Evolutionary conservation across 495 filamentous ascomycete genomes (phyloP), one percentile per base, ranked within the genome.

Genomic region (Xylaria sp.): DNA sequence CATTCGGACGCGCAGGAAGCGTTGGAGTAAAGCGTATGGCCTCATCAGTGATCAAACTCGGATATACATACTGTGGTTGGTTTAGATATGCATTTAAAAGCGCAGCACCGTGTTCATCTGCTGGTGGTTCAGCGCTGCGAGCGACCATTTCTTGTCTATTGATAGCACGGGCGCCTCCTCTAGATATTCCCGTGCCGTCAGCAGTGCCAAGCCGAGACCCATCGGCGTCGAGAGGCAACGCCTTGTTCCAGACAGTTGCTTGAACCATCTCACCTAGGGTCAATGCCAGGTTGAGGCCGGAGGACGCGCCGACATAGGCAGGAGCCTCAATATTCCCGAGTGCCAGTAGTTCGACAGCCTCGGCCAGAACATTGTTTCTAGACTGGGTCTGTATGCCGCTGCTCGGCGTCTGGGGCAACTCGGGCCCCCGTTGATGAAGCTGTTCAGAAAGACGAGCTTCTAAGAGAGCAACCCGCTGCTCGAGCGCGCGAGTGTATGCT

Each of bases 211-310:
- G 74, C 21, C 79, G 76, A 19, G 73, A 76, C 31, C 80, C 77
- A 68, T 74, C 79, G 44, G 80, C 75, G 12, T 81, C 80, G 7
- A 79, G 76, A 5, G 77, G 74, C 48, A 86, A 78, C 15, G 82
- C 80, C 68, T 87, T 85, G 65, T 85, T 85, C 84, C 84, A 87
- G 11, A 87, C 83, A 26, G 84, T 87, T 1, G 82, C 81, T 67
- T 86, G 84, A 26, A 86, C 85, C 84, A 88, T 87, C 66, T 88
- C 84, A 17, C 85, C 84, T 24, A 88, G 70, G 65, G 85, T 83
- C 5, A 82, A 79, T 24, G 84, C 85, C 46, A 88, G 71, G 17
- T 84, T 81, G 33, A 88, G 78, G 15, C 85, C 85, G 7, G 84
- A 87, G 68, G 85, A 86, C 29, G 85, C 83, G 50, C 85, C 84